A percentile compares a stretch with the other conserved stretches of the same genome.
Evolutionary conservation across 495 filamentous ascomycete species (phyloP).

Genomic region (Neurospora sp.): DNA sequence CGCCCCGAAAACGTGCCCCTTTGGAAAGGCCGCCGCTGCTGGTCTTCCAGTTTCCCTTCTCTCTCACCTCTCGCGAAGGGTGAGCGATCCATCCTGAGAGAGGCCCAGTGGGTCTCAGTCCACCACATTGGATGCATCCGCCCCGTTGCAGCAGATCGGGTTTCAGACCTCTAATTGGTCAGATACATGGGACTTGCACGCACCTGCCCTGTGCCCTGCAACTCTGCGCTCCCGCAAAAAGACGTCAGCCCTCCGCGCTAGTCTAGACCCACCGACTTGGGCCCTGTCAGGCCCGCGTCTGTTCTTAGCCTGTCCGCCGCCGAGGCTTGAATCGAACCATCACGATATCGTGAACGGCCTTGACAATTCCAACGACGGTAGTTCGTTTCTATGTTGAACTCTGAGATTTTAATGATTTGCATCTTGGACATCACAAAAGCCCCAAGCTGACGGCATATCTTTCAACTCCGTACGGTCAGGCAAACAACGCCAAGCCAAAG

Average conservation of each 20-base stretch:
- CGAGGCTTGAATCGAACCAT: background rate
- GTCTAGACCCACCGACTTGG: conserved; percentile 7
- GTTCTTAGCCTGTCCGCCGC: background rate
- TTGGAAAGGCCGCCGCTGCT: no score
- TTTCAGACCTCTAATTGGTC: background rate
- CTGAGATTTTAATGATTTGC: no score
- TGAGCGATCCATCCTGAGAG: conserved; percentile 21
- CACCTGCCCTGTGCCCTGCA: background rate
- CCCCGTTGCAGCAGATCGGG: conserved; percentile 19
- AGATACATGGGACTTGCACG: background rate
- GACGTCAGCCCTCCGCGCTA: conserved; percentile 19
- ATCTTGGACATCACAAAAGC: no score
- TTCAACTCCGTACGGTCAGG: no score
- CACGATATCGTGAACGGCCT: background rate
- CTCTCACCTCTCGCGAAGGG: conserved; percentile 24
- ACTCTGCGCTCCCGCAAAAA: background rate
- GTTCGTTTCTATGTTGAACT: no score
- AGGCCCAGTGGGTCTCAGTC: conserved; percentile 3
- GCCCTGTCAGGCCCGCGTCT: background rate
- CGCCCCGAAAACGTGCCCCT: no score
- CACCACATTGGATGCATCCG: conserved; percentile 1
- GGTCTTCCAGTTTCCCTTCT: conserved; percentile 5
- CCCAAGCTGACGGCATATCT: no score
- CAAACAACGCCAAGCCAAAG: background rate
- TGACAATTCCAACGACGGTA: no score